Conservation (phyloP, 345 rosid species). For the Aquilaria yunnanensis region DNA sequence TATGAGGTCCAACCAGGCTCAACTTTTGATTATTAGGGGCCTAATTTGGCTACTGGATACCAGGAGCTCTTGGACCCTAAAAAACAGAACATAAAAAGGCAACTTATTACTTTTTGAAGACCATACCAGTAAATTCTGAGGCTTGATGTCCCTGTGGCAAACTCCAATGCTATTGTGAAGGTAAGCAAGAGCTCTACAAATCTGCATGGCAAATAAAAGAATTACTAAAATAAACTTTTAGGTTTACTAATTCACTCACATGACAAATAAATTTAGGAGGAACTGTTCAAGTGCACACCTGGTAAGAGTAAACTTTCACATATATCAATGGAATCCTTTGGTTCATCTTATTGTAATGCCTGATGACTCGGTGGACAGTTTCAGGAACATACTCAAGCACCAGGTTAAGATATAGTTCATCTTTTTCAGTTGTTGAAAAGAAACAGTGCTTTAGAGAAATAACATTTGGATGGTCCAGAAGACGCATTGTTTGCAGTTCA, state of each 20-base stretch:
- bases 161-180: conserved; percentile 82
- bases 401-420: conserved; percentile 84
- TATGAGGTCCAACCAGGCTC: too few species aligned
- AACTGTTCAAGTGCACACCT: conserved; percentile 33
- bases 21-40: too few species aligned
- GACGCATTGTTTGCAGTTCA: conserved; percentile 96
- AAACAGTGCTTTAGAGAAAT: conserved; percentile 91
- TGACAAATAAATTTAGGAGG: background rate
- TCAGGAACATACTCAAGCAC: conserved; percentile 96
- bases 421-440: conserved; percentile 90
- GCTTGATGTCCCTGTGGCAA: conserved; percentile 98
- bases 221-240: background rate
- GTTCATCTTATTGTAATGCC: conserved; percentile 73
- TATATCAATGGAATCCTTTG: conserved; percentile 89
- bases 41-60: too few species aligned
- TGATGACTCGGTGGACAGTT: conserved; percentile 84
- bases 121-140: conserved; percentile 91
- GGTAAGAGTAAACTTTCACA: conserved; percentile 87
- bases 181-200: conserved; percentile 86
- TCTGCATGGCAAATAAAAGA: conserved; percentile 35
- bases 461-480: conserved; percentile 91
- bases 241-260: background rate
- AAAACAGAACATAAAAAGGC: too few species aligned
- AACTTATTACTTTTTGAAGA: too few species aligned
- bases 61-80: too few species aligned